A percentile compares a stretch with the other conserved stretches of the same genome.
phyloP scores from a whole-genome alignment of 2,329 filamentous ascomycete genomes.

The Ophiostoma himal-ulmi region DNA sequence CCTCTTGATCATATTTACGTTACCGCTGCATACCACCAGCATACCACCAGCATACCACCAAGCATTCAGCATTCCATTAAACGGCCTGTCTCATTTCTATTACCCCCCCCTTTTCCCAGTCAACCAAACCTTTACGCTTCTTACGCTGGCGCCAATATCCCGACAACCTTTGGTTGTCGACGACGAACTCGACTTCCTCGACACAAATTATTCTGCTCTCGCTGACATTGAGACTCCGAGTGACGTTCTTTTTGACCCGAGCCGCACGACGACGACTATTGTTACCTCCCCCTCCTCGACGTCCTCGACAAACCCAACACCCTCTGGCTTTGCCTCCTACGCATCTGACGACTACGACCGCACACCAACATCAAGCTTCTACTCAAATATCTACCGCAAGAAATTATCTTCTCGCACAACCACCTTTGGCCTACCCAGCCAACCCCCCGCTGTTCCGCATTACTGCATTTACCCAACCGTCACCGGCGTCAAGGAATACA shows the following conservation, averaged over 20 bases:
- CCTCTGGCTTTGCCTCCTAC: constrained; percentile 1
- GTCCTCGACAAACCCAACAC: neutral
- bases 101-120: neutral
- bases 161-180: constrained; percentile 24
- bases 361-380: constrained; percentile 2
- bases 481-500: constrained; percentile 20
- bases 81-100: constrained; percentile 7
- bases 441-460: constrained; percentile 32
- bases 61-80: neutral
- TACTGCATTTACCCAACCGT: constrained; percentile 28
- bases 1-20: neutral
- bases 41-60: neutral
- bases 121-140: neutral
- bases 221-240: constrained; percentile 34
- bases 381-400: constrained; percentile 3
- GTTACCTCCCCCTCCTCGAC: constrained; percentile 6
- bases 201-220: constrained; percentile 22
- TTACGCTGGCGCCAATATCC: constrained; percentile 27
- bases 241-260: constrained; percentile 38
- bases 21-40: neutral
- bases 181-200: constrained; percentile 22
- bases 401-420: neutral
- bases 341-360: neutral
- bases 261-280: constrained; percentile 29
- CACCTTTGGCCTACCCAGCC: constrained; percentile 29